phyloP scores from a whole-genome alignment of 768 basidiomycete species.

The Amanita jacksonii region DNA sequence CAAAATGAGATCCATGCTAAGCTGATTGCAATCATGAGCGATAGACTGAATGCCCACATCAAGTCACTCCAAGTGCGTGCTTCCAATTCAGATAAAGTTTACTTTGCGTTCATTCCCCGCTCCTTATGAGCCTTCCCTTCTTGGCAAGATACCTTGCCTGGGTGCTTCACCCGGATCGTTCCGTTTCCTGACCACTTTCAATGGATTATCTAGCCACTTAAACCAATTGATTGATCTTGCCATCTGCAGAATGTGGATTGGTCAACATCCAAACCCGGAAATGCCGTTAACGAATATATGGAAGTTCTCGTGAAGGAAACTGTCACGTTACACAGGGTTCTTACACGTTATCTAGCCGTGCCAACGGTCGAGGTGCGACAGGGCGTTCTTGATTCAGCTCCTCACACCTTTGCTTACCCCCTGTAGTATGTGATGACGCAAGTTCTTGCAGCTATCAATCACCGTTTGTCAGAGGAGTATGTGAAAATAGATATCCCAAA shows the following conservation, averaged over 20 bases:
- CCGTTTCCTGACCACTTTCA: neutral
- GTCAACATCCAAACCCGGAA: constrained; percentile 50
- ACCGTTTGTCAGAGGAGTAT: constrained; percentile 83
- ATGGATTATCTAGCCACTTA: neutral
- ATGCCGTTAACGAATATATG: constrained; percentile 83
- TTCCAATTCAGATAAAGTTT: neutral
- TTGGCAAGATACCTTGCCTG: neutral
- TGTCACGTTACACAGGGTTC: constrained; percentile 89
- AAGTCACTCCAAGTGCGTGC: constrained; percentile 61
- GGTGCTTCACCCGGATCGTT: neutral
- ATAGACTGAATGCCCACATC: constrained; percentile 81
- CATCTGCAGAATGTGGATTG: constrained; percentile 63
- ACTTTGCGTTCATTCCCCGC: constrained; percentile 4
- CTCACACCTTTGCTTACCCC: constrained; percentile 6
- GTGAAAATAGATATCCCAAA: constrained; percentile 71
- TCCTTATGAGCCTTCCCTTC: neutral
- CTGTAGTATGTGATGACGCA: constrained; percentile 86
- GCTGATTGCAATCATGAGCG: constrained; percentile 96
- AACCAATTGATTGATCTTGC: neutral
- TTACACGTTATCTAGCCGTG: constrained; percentile 78
- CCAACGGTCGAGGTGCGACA: constrained; percentile 72
- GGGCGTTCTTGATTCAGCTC: constrained; percentile 10
- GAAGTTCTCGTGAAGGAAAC: constrained; percentile 91
- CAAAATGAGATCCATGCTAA: constrained; percentile 99
- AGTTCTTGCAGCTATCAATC: constrained; percentile 89